These are phyloP conservation scores for Rhizopus microsporus DNA, from an alignment of 371 early-diverging fungal genomes.

Conservation along the genomic window DNA sequence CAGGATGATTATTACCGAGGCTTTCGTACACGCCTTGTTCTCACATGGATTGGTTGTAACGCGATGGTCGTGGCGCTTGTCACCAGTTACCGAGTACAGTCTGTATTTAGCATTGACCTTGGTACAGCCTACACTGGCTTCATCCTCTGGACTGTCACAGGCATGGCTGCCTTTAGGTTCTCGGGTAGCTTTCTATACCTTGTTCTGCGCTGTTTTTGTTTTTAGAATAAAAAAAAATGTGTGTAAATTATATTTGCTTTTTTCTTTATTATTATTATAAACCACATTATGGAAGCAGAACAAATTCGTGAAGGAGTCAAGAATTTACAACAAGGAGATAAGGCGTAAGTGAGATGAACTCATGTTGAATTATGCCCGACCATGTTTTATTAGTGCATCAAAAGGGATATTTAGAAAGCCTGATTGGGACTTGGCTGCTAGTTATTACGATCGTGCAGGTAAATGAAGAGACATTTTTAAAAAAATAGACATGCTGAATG, in stretches of 20 bases:
- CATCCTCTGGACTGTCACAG: conserved; percentile 87
- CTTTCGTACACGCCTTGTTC: conserved; percentile 82
- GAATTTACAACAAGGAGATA: conserved; percentile 68
- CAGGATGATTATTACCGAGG: conserved; percentile 85
- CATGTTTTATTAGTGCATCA: conserved; percentile 47
- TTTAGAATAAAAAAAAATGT: conserved; percentile 10
- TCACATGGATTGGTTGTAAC: conserved; percentile 87
- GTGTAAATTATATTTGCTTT: conserved; percentile 2
- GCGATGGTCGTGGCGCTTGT: conserved; percentile 74
- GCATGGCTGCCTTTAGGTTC: conserved; percentile 73
- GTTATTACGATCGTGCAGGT: conserved; percentile 85
- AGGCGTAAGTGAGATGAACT: conserved; percentile 47
- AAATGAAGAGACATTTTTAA: conserved; percentile 6
- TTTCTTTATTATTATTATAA: conserved; percentile 7
- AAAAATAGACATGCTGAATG: not conserved
- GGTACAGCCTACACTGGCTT: conserved; percentile 68
- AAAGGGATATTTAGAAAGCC: conserved; percentile 82
- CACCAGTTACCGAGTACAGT: conserved; percentile 51
- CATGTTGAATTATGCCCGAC: conserved; percentile 12
- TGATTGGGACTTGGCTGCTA: conserved; percentile 87
- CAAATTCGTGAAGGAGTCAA: conserved; percentile 64
- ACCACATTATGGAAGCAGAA: conserved; percentile 45
- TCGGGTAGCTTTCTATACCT: conserved; percentile 66
- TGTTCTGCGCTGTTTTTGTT: conserved; percentile 26
- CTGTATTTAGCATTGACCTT: conserved; percentile 30